Evolutionary conservation across 768 basidiomycete species (phyloP).

Genomic region (Podaxis sp.): DNA sequence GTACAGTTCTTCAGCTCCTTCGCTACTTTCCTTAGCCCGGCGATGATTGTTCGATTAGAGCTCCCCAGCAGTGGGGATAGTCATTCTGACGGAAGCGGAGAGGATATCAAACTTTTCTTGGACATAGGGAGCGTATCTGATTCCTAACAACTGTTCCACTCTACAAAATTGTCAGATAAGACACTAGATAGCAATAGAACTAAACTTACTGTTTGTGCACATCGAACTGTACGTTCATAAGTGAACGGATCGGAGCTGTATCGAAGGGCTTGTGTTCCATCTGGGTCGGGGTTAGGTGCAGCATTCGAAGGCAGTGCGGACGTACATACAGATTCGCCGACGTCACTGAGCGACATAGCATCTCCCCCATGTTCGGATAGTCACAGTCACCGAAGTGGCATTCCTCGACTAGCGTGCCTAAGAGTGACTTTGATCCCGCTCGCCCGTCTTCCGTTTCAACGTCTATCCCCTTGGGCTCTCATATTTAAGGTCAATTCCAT

Average conservation of each 20-base stretch:
- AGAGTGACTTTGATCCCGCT: no score
- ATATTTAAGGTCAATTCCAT: no score
- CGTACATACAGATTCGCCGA: conserved; percentile 68
- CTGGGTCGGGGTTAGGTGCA: conserved; percentile 27
- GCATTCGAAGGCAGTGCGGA: conserved; percentile 5
- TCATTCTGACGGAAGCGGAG: conserved; percentile 10
- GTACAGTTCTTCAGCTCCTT: background rate
- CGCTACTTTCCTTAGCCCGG: background rate
- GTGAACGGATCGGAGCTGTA: conserved; percentile 57
- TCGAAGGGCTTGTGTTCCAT: conserved; percentile 53
- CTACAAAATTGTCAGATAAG: conserved; percentile 26
- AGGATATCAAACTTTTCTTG: conserved; percentile 33
- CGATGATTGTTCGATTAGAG: conserved; percentile 8
- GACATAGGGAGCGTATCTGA: conserved; percentile 55
- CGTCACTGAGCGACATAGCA: conserved; percentile 27
- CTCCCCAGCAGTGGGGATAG: conserved; percentile 7
- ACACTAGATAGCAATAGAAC: background rate
- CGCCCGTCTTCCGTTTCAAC: no score
- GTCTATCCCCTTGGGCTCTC: no score
- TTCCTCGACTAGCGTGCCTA: no score
- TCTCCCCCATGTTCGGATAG: background rate
- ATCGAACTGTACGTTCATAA: conserved; percentile 46
- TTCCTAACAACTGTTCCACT: conserved; percentile 35
- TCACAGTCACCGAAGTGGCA: no score
- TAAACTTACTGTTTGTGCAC: conserved; percentile 48